Percentiles rank a stretch among this genome's conserved stretches.
phyloP scores from a whole-genome alignment of 2,329 filamentous ascomycete genomes.

The Byssothecium circinans region DNA sequence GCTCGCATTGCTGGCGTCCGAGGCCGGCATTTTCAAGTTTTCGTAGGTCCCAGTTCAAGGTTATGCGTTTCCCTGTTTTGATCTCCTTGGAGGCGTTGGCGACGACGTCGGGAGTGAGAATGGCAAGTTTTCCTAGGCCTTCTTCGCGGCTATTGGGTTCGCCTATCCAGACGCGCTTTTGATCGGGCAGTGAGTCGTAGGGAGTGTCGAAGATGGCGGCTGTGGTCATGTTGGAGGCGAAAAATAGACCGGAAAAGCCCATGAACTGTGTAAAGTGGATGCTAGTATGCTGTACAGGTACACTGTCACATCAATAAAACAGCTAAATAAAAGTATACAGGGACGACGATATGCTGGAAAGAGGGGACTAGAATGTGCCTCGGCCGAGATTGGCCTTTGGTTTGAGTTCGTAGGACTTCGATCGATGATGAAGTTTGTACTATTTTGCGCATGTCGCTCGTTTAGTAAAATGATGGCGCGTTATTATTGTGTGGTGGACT shows the following conservation, averaged over 20 bases:
- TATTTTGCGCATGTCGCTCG: no score
- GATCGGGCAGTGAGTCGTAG: conserved; percentile 53
- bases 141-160: conserved; percentile 52
- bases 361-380: no score
- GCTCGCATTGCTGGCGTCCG: conserved; percentile 51
- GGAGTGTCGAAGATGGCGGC: conserved; percentile 21
- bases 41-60: conserved; percentile 56
- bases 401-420: no score
- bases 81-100: conserved; percentile 54
- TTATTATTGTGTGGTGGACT: no score
- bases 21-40: conserved; percentile 58
- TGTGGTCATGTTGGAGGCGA: conserved; percentile 4
- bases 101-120: conserved; percentile 56
- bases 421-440: no score
- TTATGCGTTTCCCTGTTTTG: conserved; percentile 52
- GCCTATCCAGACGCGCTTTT: conserved; percentile 53
- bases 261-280: neutral
- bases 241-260: neutral
- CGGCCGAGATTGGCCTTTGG: no score
- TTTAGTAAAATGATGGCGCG: no score
- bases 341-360: no score
- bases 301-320: no score
- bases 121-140: conserved; percentile 54
- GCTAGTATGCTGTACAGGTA: no score
- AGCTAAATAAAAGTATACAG: no score